These are phyloP conservation scores for Dactylis glomerata DNA, from an alignment of 176 grass and related monocot species.

Conservation along the genomic window DNA sequence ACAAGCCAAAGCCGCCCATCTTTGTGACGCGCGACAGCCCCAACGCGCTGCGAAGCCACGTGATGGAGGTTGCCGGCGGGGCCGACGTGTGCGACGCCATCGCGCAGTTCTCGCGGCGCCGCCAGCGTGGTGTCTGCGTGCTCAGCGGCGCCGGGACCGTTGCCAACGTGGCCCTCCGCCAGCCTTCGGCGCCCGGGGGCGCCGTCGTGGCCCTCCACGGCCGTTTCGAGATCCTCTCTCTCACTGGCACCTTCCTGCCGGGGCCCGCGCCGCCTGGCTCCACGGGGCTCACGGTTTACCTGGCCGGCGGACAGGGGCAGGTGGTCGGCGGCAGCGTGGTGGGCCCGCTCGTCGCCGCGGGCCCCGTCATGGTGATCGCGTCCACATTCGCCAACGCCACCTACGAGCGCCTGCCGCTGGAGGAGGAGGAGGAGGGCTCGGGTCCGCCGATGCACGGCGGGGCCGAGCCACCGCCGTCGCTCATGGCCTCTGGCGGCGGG, in stretches of 20 bases:
- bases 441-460: slow-evolving; percentile 38
- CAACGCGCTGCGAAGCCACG: slow-evolving; percentile 87
- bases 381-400: slow-evolving; percentile 95
- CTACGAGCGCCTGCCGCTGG: slow-evolving; percentile 82
- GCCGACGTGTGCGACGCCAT: slow-evolving; percentile 86
- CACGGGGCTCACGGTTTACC: slow-evolving; percentile 87
- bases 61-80: slow-evolving; percentile 86
- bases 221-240: slow-evolving; percentile 92
- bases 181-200: slow-evolving; percentile 62
- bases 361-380: slow-evolving; percentile 92
- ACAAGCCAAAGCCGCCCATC: slow-evolving; percentile 96
- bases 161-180: slow-evolving; percentile 82
- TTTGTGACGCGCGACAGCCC: slow-evolving; percentile 93
- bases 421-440: slow-evolving; percentile 64
- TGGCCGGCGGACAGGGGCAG: slow-evolving; percentile 86
- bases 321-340: slow-evolving; percentile 89
- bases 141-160: slow-evolving; percentile 85
- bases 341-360: slow-evolving; percentile 66
- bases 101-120: slow-evolving; percentile 80
- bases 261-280: slow-evolving; percentile 84
- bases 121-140: slow-evolving; percentile 92
- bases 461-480: slow-evolving; percentile 21
- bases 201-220: slow-evolving; percentile 83
- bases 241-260: slow-evolving; percentile 85
- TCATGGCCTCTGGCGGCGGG: slow-evolving; percentile 34